Percentiles rank a stretch among this genome's conserved stretches.
These are phyloP conservation scores for Penicillium thymicola DNA, from an alignment of 2,329 filamentous ascomycete genomes.

Conservation along the genomic window DNA sequence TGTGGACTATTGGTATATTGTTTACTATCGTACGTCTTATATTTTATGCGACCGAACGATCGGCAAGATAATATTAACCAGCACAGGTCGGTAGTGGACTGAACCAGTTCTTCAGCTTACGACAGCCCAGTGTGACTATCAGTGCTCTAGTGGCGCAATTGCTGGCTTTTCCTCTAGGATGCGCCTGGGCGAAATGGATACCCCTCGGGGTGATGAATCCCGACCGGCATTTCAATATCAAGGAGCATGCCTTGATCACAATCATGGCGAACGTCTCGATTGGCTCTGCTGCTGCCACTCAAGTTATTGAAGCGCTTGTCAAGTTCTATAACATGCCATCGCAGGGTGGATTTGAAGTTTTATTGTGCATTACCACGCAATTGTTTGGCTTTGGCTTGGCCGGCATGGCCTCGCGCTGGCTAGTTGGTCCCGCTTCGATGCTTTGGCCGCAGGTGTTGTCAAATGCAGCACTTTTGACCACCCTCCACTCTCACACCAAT, in stretches of 20 bases:
- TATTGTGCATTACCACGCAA: conserved; percentile 60
- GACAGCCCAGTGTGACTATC: conserved; percentile 41
- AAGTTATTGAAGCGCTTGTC: conserved; percentile 38
- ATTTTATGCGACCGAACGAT: conserved; percentile 1
- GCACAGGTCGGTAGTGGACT: conserved; percentile 36
- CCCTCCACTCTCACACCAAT: conserved; percentile 35
- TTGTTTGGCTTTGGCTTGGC: conserved; percentile 64
- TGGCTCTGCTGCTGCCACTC: conserved; percentile 41
- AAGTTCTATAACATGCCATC: conserved; percentile 57
- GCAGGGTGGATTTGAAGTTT: conserved; percentile 58
- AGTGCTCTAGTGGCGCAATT: conserved; percentile 42
- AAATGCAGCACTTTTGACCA: conserved; percentile 48
- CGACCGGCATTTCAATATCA: conserved; percentile 39
- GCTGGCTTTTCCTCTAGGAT: conserved; percentile 45
- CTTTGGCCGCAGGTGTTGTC: conserved; percentile 60
- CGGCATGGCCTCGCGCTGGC: conserved; percentile 57
- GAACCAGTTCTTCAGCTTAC: conserved; percentile 40
- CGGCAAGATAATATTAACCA: background rate
- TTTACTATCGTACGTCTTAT: conserved; percentile 35
- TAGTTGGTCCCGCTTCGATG: conserved; percentile 60
- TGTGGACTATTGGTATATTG: conserved; percentile 39
- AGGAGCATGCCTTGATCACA: conserved; percentile 45
- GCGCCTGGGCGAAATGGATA: conserved; percentile 38
- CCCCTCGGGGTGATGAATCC: conserved; percentile 44
- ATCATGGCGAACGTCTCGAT: conserved; percentile 50